These are phyloP conservation scores for Crithidia acanthocephali DNA, from an alignment of 208 protist genomes.

Conservation along the genomic window DNA sequence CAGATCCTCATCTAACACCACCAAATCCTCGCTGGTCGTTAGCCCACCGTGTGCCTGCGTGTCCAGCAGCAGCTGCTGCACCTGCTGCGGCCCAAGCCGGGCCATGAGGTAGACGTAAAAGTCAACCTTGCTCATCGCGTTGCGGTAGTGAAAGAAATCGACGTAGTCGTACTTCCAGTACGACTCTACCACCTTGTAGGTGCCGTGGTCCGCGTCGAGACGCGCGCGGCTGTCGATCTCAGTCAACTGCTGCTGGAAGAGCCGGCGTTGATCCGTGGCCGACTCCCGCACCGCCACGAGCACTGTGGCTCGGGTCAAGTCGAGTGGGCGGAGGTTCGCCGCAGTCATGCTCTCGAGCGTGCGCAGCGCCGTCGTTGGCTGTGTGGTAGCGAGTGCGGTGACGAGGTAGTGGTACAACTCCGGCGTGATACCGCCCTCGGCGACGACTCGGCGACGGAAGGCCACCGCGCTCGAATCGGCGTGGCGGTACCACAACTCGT, in stretches of 20 bases:
- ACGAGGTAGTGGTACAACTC: slow-evolving; percentile 93
- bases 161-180: slow-evolving; percentile 90
- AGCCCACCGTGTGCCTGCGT: slow-evolving; percentile 12
- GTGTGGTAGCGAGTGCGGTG: slow-evolving; percentile 49
- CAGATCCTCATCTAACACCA: slow-evolving; percentile 67
- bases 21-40: slow-evolving; percentile 48
- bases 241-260: slow-evolving; percentile 70
- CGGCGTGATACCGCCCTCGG: slow-evolving; percentile 62
- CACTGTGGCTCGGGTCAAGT: slow-evolving; percentile 71
- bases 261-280: slow-evolving; percentile 38
- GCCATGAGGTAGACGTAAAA: slow-evolving; percentile 74
- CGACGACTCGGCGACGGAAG: slow-evolving; percentile 56
- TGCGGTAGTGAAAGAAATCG: slow-evolving; percentile 80
- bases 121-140: slow-evolving; percentile 47
- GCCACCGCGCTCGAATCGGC: slow-evolving; percentile 51
- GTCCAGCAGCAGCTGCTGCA: slow-evolving; percentile 66
- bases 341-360: slow-evolving; percentile 71
- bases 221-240: slow-evolving; percentile 46
- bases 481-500: slow-evolving; percentile 65
- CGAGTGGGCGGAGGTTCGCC: slow-evolving; percentile 66
- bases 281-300: slow-evolving; percentile 62
- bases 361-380: slow-evolving; percentile 77
- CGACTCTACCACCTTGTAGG: slow-evolving; percentile 61
- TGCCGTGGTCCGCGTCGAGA: slow-evolving; percentile 64
- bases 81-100: slow-evolving; percentile 38